phyloP scores from a whole-genome alignment of 2,329 filamentous ascomycete species.

The Xylaria sp. region DNA sequence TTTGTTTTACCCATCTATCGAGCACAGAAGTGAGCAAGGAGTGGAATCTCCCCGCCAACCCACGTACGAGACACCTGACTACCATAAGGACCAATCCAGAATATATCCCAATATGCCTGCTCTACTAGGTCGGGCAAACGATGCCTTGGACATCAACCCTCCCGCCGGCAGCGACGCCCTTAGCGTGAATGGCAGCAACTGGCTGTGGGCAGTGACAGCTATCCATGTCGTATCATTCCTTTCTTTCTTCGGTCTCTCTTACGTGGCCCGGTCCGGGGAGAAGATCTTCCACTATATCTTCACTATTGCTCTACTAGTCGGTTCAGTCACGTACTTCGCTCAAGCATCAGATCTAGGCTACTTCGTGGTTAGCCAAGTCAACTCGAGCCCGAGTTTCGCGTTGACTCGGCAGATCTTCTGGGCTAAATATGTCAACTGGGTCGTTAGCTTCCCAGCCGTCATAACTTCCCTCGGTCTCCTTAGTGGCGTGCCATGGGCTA shows the following conservation, averaged over 20 bases:
- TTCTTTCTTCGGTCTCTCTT: slow-evolving; percentile 47
- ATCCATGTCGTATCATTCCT: slow-evolving; percentile 55
- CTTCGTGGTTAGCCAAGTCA: slow-evolving; percentile 45
- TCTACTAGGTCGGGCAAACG: slow-evolving; percentile 42
- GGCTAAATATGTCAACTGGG: slow-evolving; percentile 60
- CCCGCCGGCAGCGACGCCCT: slow-evolving; percentile 47
- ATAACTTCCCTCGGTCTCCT: slow-evolving; percentile 55
- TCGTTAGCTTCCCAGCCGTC: slow-evolving; percentile 54
- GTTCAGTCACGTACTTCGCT: slow-evolving; percentile 57
- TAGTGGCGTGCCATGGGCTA: slow-evolving; percentile 61
- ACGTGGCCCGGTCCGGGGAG: slow-evolving; percentile 52
- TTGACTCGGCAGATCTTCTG: slow-evolving; percentile 58
- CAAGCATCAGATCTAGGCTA: slow-evolving; percentile 58
- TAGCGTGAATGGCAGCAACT: slow-evolving; percentile 55
- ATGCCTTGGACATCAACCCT: slow-evolving; percentile 55
- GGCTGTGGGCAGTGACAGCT: slow-evolving; percentile 61
- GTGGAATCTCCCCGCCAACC: background rate
- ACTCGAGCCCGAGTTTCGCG: slow-evolving; percentile 40
- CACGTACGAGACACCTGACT: background rate
- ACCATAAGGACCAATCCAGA: background rate
- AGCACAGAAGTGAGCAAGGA: background rate
- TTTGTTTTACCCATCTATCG: background rate
- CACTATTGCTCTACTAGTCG: slow-evolving; percentile 54
- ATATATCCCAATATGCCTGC: slow-evolving; percentile 10
- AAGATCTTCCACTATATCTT: slow-evolving; percentile 64